Conservation (phyloP, 257 asterid species). For the Craterostigma plantagineum region DNA sequence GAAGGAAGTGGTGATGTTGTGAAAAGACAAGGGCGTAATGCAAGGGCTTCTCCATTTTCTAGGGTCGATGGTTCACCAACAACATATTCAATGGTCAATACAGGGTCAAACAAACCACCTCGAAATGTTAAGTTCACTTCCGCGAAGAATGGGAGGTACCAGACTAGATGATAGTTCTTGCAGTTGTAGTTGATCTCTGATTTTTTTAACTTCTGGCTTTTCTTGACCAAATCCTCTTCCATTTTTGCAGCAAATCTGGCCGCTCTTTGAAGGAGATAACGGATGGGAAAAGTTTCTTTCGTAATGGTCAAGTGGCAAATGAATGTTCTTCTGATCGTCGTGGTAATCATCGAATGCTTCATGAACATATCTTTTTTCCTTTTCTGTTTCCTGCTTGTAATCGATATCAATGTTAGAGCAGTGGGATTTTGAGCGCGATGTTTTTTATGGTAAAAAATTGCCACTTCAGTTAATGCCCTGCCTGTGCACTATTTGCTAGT, state of each 20-base stretch:
- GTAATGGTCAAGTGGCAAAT: constrained; percentile 49
- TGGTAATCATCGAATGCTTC: constrained; percentile 23
- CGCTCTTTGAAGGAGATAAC: constrained; percentile 78
- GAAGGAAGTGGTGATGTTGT: constrained; percentile 68
- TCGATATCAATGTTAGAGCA: too few relatives aligned
- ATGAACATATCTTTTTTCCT: too few relatives aligned
- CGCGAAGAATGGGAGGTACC: constrained; percentile 88
- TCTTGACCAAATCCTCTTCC: constrained; percentile 4
- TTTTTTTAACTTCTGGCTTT: constrained; percentile 2
- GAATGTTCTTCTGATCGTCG: constrained; percentile 82
- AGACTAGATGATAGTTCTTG: constrained; percentile 12
- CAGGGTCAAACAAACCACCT: constrained; percentile 44
- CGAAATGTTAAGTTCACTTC: constrained; percentile 46
- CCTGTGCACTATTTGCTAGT: too few relatives aligned
- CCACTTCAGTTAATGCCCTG: too few relatives aligned
- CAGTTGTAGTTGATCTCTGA: constrained; percentile 1
- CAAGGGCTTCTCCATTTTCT: constrained; percentile 64
- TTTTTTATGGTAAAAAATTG: too few relatives aligned
- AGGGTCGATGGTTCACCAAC: constrained; percentile 69
- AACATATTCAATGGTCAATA: constrained; percentile 52
- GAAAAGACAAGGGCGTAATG: constrained; percentile 86
- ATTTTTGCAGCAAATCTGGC: constrained; percentile 75
- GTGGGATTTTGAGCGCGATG: too few relatives aligned
- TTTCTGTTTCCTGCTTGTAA: too few relatives aligned
- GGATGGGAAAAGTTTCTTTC: constrained; percentile 80